Base-by-base conservation (phyloP, 164 flowering plant genomes). In the Berberis vulgaris region DNA sequence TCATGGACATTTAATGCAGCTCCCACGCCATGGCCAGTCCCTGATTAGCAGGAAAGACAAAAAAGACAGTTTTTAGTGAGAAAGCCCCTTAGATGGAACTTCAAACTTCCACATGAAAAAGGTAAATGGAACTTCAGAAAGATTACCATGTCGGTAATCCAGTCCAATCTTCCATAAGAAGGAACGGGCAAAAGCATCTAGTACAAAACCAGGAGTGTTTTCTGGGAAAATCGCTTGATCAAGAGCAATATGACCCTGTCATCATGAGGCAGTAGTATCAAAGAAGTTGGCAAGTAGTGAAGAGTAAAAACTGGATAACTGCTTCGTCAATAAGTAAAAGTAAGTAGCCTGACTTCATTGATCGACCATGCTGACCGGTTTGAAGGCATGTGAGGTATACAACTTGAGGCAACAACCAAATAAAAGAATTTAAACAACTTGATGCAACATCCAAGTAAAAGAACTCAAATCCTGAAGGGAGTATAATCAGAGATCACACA, bases 21-120 rank as follows among this genome's bases (percentile, higher is more conserved):
- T 58, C 99, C 99, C 7, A 94, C 99, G 66, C 99, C 99, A 78
- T 91, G 97, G 45, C 97, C 97, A 67, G 98, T 94, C 47, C 98
- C 98, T 93, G 67, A 56, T 3, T 59, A 9, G 42, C 38, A 10
- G 42, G 49, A 54, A 7, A 38, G 13, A 69, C 52, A 26, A 4
- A 54, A 4, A 54, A 1, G 13, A 2, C 4, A 3, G 4, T 54
- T 26, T 54, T 26, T 4, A 54, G 7, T 10, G 2, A 1, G 47
- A 5, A 42, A 68, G 3, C 12, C n/a, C n/a, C 1, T 7, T 10
- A 52, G n/a, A 7, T 1, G n/a, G n/a, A 52, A 52, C n/a, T 10
- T 4, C 49, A 46, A 26, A 26, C 26, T 26, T 26, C 26, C 26
- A 26, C 26, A 26, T 26, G 26, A 26, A 26, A 46, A 52, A 52